Evolutionary conservation across 2,329 filamentous ascomycete species (phyloP), one percentile per base, ranked within the genome.

Genomic region (Nemania sp.): DNA sequence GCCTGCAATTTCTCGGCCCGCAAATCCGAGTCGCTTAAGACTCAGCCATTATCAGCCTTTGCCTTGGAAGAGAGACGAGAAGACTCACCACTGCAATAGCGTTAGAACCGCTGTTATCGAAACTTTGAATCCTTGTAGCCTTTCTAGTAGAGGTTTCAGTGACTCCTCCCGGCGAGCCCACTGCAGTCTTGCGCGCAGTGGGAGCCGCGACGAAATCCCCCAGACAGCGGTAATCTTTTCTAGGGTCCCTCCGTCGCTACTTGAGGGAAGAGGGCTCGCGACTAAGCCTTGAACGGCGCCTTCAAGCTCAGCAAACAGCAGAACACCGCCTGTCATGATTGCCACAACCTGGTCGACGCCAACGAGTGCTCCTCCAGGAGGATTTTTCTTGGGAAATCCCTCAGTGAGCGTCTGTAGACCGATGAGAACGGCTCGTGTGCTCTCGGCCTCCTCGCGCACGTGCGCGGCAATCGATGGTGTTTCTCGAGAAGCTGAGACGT

Each of bases 271-370:
- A 4, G 29, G 29, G 29, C 8, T 29, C 26, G 27, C n/a, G 13
- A 56, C 38, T 24, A 62, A 56, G 24, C 52, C 38, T 38, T 38
- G 51, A 10, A 62, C 51, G 2, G 51, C 49, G 20, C 63, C 56
- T 49, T 65, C 63, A 3, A 61, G 56, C 56, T 61, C 63, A 49
- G 55, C 63, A 51, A 65, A 65, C 6, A 65, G 24, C 10, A 65
- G 13, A 15, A 65, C 63, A 1, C 63, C 63, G 4, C 56, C 15
- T 1, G 57, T 61, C 7, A 65, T 13, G 41, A 65, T 65, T 1
- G 32, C 27, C 5, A 65, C 56, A 15, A 65, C n/a, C 18, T 65
- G 63, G 38, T 61, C 56, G 49, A 65, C 35, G 18, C 35, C 15
- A 10, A 65, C 27, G n/a, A 65, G 49, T 20, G 63, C 49, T 7